Percentiles rank a stretch among this genome's conserved stretches.
These are phyloP conservation scores for Amauroascus verrucosus DNA, from an alignment of 2,329 filamentous ascomycete species.

Conservation along the genomic window DNA sequence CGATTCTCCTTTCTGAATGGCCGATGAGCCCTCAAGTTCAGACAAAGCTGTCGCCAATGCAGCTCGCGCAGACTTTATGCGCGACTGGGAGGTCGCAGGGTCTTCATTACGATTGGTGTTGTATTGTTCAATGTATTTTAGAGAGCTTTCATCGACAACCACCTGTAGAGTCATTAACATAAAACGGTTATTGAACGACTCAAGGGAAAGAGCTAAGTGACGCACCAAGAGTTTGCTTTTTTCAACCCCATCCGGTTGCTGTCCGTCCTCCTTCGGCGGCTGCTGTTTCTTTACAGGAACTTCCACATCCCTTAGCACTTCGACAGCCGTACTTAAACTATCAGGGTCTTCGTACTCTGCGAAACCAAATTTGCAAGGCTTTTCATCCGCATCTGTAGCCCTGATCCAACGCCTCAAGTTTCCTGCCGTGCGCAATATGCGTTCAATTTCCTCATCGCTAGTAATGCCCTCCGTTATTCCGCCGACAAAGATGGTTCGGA, in stretches of 20 bases:
- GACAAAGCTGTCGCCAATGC: conserved; percentile 58
- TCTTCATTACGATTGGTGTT: conserved; percentile 57
- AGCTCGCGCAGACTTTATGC: conserved; percentile 58
- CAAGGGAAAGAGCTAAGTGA: conserved; percentile 8
- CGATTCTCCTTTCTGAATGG: conserved; percentile 35
- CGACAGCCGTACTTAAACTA: conserved; percentile 72
- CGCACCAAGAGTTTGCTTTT: conserved; percentile 59
- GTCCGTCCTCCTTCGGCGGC: conserved; percentile 32
- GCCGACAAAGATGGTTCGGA: conserved; percentile 81
- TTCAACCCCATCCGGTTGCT: conserved; percentile 46
- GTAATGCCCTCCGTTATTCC: conserved; percentile 71
- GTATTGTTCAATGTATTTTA: conserved; percentile 77
- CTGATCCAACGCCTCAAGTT: conserved; percentile 77
- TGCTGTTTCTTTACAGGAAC: conserved; percentile 68
- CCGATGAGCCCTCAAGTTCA: conserved; percentile 60
- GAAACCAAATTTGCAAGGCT: conserved; percentile 82
- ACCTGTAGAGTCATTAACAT: conserved; percentile 33
- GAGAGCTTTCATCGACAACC: conserved; percentile 69
- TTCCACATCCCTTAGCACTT: conserved; percentile 70
- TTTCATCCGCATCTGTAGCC: conserved; percentile 65
- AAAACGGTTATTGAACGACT: conserved; percentile 1
- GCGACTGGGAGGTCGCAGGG: conserved; percentile 51
- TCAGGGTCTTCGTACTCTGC: conserved; percentile 90
- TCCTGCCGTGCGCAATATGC: conserved; percentile 65
- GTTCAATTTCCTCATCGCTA: conserved; percentile 68